Base-by-base conservation (phyloP, 1,284 basidiomycete genomes). In the Macrocystidia cucumis region DNA sequence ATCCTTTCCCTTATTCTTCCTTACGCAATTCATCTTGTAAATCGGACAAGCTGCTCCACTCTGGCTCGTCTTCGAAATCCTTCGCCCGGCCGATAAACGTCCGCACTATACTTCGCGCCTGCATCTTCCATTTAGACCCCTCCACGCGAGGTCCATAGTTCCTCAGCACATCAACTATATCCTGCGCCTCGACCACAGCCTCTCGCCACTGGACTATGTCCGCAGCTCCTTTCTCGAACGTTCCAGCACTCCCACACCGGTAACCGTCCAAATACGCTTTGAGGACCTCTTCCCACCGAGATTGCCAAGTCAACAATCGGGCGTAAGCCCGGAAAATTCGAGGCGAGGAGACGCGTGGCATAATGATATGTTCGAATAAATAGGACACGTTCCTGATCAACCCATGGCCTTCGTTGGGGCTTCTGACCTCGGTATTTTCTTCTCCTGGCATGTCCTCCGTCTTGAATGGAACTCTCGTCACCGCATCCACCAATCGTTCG, bases 1-100 rank as follows among this genome's bases (percentile, higher is more conserved):
- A 2, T 16, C 16, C 21, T 4, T 14, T 34, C 14, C 12, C 9
- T 13, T 14, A n/a, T 17, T 44, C 42, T 30, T 38, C 44, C 11
- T 46, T 43, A 35, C 44, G 51, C 45, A 83, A 55, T 32, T 80
- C 80, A 20, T 78, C 72, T 49, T 67, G 60, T 48, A 84, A 51
- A 37, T 59, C 75, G 45, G 69, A 67, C 47, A 98, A 64, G 45
- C 67, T 65, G 27, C 67, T 61, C 81, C 87, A 97, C 60, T 91
- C 91, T 1, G 76, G 70, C 57, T 95, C 87, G 39, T 91, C 89
- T 52, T 85, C 87, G 50, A 92, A 97, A 18, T 83, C 84, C 55
- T 65, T 76, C 44, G 80, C 79, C 34, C 81, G 67, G 2, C 86
- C 91, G 60, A 92, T 74, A 56, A 97, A 98, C 27, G 81, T 85